Conservation (phyloP, 2,329 filamentous ascomycete genomes). For the Fusarium papillatum region DNA sequence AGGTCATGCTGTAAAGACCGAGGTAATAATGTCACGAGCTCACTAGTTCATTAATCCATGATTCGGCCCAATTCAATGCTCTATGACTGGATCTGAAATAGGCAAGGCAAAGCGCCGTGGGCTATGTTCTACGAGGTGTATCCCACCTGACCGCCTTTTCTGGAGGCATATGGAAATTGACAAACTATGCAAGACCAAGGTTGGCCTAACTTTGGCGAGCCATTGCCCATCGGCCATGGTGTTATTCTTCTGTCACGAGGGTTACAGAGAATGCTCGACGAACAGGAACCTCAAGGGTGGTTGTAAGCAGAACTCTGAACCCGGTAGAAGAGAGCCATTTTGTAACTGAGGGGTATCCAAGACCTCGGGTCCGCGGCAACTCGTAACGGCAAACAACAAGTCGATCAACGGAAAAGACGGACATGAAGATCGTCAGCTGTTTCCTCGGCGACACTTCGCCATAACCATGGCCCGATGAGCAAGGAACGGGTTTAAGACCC, state of each 20-base stretch:
- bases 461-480: not conserved
- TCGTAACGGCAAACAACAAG: not conserved
- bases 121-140: not conserved
- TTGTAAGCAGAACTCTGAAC: too few species aligned
- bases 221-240: not conserved
- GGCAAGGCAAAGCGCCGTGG: not conserved
- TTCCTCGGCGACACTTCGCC: not conserved
- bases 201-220: not conserved
- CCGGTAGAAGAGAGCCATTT: not conserved
- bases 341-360: not conserved
- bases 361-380: not conserved
- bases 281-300: not conserved
- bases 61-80: not conserved
- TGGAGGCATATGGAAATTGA: not conserved
- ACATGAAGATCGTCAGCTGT: not conserved
- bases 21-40: not conserved
- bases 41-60: not conserved
- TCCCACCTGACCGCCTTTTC: not conserved
- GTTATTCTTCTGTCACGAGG: not conserved
- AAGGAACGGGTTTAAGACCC: not conserved
- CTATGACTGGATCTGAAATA: not conserved
- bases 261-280: not conserved
- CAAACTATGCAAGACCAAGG: too few species aligned
- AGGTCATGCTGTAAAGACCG: not conserved
- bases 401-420: not conserved